Percentiles rank a stretch among this genome's conserved stretches.
Evolutionary conservation across 371 early-diverging fungal species (phyloP).

Genomic region (Mortierella sp.): DNA sequence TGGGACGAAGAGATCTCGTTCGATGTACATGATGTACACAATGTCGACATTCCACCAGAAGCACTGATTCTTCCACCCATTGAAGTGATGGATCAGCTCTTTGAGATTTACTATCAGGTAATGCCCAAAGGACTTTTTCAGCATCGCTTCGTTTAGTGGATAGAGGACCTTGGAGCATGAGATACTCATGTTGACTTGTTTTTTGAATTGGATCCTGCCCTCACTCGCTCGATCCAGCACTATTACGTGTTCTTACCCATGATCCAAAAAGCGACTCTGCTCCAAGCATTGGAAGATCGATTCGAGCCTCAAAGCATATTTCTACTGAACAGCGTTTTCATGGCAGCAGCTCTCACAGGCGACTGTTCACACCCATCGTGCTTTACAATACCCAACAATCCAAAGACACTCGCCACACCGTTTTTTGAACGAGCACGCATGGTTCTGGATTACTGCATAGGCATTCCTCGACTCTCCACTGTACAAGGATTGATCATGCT

Average conservation of each 20-base stretch:
- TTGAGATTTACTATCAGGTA: constrained; percentile 47
- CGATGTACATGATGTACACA: constrained; percentile 27
- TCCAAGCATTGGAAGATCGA: constrained; percentile 41
- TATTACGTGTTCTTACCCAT: constrained; percentile 35
- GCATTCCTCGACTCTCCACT: constrained; percentile 37
- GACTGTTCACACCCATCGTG: constrained; percentile 33
- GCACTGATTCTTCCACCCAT: constrained; percentile 27
- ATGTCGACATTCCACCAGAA: constrained; percentile 32
- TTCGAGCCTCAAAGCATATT: constrained; percentile 40
- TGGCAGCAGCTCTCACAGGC: constrained; percentile 39
- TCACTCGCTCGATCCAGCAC: constrained; percentile 4
- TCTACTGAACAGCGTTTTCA: constrained; percentile 41
- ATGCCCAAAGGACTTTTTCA: not conserved
- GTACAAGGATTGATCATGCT: constrained; percentile 40
- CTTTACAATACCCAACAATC: constrained; percentile 16
- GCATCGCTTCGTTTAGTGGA: too few species aligned
- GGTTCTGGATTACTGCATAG: constrained; percentile 47
- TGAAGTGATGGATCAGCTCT: constrained; percentile 34
- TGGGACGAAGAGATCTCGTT: constrained; percentile 52
- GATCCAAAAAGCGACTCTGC: constrained; percentile 36
- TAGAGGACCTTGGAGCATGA: too few species aligned
- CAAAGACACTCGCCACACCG: constrained; percentile 31
- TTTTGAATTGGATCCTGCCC: too few species aligned
- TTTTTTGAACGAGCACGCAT: constrained; percentile 41
- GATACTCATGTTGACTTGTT: too few species aligned